Base-by-base conservation (phyloP, 495 filamentous ascomycete genomes). In the Penicillium ochrochloron region DNA sequence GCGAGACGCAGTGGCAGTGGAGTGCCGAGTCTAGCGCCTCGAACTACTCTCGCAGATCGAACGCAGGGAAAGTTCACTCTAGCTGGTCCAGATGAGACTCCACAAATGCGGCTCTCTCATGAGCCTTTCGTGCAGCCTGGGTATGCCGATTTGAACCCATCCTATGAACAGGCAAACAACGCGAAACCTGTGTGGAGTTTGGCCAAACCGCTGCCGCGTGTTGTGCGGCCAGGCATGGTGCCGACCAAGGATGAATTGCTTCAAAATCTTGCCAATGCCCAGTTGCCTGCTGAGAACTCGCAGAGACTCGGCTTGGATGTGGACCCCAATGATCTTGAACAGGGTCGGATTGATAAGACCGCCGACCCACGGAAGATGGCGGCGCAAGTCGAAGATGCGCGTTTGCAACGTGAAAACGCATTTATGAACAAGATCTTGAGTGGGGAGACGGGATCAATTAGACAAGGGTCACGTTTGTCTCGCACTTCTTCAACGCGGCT, bases 171-270 rank as follows among this genome's bases (percentile, higher is more conserved):
- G 34, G 55, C 74, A 0, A 62, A 66, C 31, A 79, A 78, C 34
- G 65, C 70, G 10, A 80, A 78, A 64, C 83, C 83, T 0, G 73
- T 85, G 17, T 86, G 78, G 74, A 77, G 77, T 70, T 63, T 85
- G 50, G 79, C 81, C 4, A 81, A 80, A 63, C 81, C 83, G 4
- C 60, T 85, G 25, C 84, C 82, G 5, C 80, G 76, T 61, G 76
- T 81, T 15, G 76, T 83, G 57, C 74, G 83, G 27, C 70, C 80
- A 50, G 75, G 71, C 19, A 83, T 81, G 78, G 75, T 80, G 21
- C 76, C 76, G 5, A 80, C 73, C 9, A 78, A 75, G 46, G 76
- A 78, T 2, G 74, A 78, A 53, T 65, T 80, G 42, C 60, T 78
- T 17, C 51, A 78, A 29, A 68, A 60, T 33, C 69, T 71, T 14